Base-by-base conservation (phyloP, 2,329 filamentous ascomycete species). In the Fusarium sp. region DNA sequence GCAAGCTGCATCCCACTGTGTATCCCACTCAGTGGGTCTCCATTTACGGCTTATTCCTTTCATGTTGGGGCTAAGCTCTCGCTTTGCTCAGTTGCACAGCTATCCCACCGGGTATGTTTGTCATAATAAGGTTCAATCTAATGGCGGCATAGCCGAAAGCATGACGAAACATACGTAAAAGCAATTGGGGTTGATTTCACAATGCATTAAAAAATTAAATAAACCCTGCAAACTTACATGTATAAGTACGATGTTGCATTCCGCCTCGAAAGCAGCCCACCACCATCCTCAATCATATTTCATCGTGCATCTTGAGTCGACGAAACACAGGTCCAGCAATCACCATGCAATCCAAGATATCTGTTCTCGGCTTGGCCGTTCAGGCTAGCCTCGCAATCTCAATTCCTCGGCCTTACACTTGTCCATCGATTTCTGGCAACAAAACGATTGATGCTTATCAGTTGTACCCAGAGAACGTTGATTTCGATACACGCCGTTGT, bases 401-500 rank as follows among this genome's bases (percentile, higher is more conserved):
- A 11, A 23, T 59, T 18, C 42, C 60, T 19, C 52, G 32, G 9
- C 50, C 59, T 11, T 42, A 19, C 9, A 58, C 32, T 11, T 62
- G 60, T 35, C 32, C 60, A 28, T 43, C 60, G 1, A 35, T 62
- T 30, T 62, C 60, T 32, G 40, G 60, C 5, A 62, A 58, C 21
- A 62, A 62, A 30, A 46, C 52, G 2, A 62, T 62, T 1, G 25
- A 62, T 19, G 60, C 32, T 9, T 62, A 46, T 13, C 66, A 69
- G 5, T 16, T 69, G 8, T 69, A 69, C 6, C 66, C 66, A 0
- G 66, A 69, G 7, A 69, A 69, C 15, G 63, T 35, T 6, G 54
- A 46, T 10, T 69, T 69, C 47, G 66, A 69, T n/a, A 66, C 64
- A 7, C 64, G 66, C 4, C 63, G 56, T 9, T 69, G 66, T n/a